Evolutionary conservation across 1,139 yeast genomes (phyloP), one percentile per base, ranked within the genome.

Genomic region (Yamadazyma sp.): DNA sequence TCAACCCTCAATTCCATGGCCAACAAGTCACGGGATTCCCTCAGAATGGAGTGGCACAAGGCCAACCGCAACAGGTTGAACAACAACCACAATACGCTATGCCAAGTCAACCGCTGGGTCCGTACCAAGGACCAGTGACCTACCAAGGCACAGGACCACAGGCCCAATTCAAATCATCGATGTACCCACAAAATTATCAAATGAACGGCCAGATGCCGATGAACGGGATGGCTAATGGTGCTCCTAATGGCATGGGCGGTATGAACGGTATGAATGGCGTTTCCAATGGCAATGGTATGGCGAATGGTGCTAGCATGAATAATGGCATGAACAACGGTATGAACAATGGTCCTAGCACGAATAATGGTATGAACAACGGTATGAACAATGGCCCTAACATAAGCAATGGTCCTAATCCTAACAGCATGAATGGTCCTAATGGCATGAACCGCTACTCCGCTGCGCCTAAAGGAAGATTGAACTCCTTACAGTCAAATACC

Each of bases 401-500:
- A n/a, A n/a, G n/a, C n/a, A n/a, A n/a, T n/a, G n/a, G n/a, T n/a
- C n/a, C n/a, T n/a, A n/a, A n/a, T n/a, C n/a, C 9, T 6, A 20
- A 20, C 23, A 32, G 28, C 36, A 29, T 29, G 32, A 31, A 28
- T 28, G 30, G 14, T 14, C 4, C n/a, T 20, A 33, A 24, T 21
- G 33, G 20, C 31, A 38, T 38, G 41, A 37, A 35, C 25, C 40
- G 38, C 21, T 24, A 37, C 18, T 39, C 37, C n/a, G 29, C 30
- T 20, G 29, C 35, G 14, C 42, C 51, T 2, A 42, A 43, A 37
- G 40, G 47, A 11, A 42, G 53, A 31, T 43, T 49, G 33, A 49
- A 47, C 30, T 49, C 53, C 5, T 42, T 49, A 27, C 52, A 47
- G 32, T 46, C 49, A 9, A 45, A 40, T 25, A 41, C 33, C 23